These are phyloP conservation scores for Thalassiosira mediterranea DNA, from an alignment of 352 stramenopile genomes.

Conservation along the genomic window DNA sequence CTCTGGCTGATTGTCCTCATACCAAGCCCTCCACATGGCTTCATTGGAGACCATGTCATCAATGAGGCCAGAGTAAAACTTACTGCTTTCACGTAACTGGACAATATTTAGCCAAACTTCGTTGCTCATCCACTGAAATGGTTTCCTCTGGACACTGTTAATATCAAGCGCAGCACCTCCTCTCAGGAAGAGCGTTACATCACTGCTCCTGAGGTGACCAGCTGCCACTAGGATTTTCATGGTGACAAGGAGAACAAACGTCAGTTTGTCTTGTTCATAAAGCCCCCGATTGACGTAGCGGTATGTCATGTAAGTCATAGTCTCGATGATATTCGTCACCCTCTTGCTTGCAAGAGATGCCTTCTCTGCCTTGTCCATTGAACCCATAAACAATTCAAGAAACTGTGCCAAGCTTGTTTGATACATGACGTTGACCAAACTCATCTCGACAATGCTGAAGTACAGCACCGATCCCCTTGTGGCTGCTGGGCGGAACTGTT, in stretches of 20 bases:
- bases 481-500: constrained; percentile 97
- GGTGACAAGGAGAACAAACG: constrained; percentile 95
- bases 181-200: constrained; percentile 94
- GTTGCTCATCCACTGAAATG: constrained; percentile 97
- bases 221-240: constrained; percentile 98
- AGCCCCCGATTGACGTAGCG: constrained; percentile 98
- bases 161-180: constrained; percentile 96
- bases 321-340: constrained; percentile 98
- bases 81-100: constrained; percentile 92
- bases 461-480: constrained; percentile 97
- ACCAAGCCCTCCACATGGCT: constrained; percentile 95
- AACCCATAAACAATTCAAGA: constrained; percentile 96
- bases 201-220: constrained; percentile 89
- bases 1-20: constrained; percentile 97
- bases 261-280: constrained; percentile 98
- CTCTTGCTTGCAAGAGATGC: constrained; percentile 96
- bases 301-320: constrained; percentile 99
- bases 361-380: constrained; percentile 97
- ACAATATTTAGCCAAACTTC: constrained; percentile 97
- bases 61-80: constrained; percentile 96
- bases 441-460: constrained; percentile 98
- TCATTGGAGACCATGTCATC: constrained; percentile 97
- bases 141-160: constrained; percentile 94
- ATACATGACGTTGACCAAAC: constrained; percentile 99
- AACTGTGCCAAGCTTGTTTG: constrained; percentile 98